phyloP scores from a whole-genome alignment of 306 rosid species.

The Fragaria ananassa region DNA sequence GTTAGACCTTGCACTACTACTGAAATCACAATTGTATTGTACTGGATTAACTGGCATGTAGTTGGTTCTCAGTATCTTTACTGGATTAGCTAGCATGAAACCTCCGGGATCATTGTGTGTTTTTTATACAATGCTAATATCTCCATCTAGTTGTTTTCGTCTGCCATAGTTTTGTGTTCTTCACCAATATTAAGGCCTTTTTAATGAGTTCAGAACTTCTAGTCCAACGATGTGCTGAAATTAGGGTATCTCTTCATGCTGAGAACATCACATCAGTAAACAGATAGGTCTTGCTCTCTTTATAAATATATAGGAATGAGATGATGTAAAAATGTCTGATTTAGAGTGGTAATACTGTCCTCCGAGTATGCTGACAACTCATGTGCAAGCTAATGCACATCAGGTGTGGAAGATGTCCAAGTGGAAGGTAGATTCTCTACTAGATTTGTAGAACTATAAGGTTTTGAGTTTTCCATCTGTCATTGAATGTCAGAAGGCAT shows the following conservation, averaged over 20 bases:
- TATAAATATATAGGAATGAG: background rate
- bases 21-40: background rate
- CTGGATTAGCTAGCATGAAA: slow-evolving; percentile 40
- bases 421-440: slow-evolving; percentile 38
- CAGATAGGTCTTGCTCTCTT: background rate
- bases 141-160: slow-evolving; percentile 79
- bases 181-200: background rate
- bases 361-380: slow-evolving; percentile 66
- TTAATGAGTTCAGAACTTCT: background rate
- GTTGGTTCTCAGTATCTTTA: slow-evolving; percentile 5
- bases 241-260: background rate
- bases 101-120: slow-evolving; percentile 50
- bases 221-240: background rate
- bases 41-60: background rate
- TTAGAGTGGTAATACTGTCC: slow-evolving; percentile 64
- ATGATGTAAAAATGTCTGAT: background rate
- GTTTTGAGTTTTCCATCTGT: background rate
- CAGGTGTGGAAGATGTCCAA: slow-evolving; percentile 84
- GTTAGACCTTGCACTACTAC: background rate
- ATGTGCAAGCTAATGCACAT: slow-evolving; percentile 83
- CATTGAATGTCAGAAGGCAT: background rate
- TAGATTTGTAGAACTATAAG: background rate
- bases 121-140: slow-evolving; percentile 71
- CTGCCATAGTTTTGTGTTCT: slow-evolving; percentile 38
- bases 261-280: background rate